Evolutionary conservation across 1,139 yeast genomes (phyloP).

Genomic region (Yamadazyma triangularis): DNA sequence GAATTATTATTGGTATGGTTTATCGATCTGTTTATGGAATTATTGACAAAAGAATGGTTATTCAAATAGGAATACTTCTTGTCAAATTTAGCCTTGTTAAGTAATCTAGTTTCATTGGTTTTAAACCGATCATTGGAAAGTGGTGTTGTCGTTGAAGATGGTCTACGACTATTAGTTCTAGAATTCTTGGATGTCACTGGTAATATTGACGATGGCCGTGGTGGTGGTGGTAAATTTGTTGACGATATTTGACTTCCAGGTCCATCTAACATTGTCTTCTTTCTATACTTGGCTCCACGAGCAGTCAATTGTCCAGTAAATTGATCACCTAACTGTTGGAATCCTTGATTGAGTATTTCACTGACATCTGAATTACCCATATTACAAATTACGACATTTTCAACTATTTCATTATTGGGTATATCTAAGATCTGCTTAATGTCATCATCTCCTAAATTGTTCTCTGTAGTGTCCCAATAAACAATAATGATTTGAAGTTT

Average conservation of each 20-base stretch:
- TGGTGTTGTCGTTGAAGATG: no score
- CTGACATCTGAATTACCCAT: slow-evolving; percentile 31
- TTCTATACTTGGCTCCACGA: slow-evolving; percentile 25
- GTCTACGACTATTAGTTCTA: background rate
- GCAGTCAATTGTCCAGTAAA: slow-evolving; percentile 29
- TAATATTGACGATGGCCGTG: no score
- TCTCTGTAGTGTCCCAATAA: slow-evolving; percentile 32
- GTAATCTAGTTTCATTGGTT: slow-evolving; percentile 19
- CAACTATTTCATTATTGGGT: slow-evolving; percentile 6
- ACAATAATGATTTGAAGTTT: slow-evolving; percentile 34
- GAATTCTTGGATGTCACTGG: background rate
- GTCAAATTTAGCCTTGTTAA: slow-evolving; percentile 27
- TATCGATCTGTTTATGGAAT: slow-evolving; percentile 5
- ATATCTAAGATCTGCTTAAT: slow-evolving; percentile 17
- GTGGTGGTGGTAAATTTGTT: no score
- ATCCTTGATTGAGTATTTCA: slow-evolving; percentile 21
- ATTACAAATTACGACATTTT: slow-evolving; percentile 27
- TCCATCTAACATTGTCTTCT: background rate
- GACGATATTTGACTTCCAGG: background rate
- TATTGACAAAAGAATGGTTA: slow-evolving; percentile 21
- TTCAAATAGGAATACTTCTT: slow-evolving; percentile 32
- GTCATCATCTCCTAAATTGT: slow-evolving; percentile 13
- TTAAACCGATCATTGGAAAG: slow-evolving; percentile 15
- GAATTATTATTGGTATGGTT: background rate
- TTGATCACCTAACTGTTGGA: slow-evolving; percentile 17